Percentiles rank a stretch among this genome's conserved stretches.
Conservation (phyloP, 1,139 yeast genomes). For the Eremothecium gossypii region DNA sequence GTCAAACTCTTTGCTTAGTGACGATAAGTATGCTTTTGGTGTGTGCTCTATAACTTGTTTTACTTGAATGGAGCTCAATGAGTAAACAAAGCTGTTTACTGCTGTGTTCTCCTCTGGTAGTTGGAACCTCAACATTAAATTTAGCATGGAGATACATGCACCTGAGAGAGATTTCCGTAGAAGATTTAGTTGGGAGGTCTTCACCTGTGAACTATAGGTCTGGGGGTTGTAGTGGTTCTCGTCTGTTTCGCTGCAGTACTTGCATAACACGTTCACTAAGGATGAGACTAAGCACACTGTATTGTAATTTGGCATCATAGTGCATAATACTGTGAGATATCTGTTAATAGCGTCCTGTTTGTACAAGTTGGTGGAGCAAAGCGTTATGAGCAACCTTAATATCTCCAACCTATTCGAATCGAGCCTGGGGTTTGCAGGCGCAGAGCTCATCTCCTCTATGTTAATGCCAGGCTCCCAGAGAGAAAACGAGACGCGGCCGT, state of each 20-base stretch:
- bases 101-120: constrained; percentile 40
- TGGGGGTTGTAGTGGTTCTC: constrained; percentile 19
- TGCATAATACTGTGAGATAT: constrained; percentile 50
- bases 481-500: constrained; percentile 9
- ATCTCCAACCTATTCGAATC: constrained; percentile 65
- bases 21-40: constrained; percentile 44
- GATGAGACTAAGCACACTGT: constrained; percentile 56
- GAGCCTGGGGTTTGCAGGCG: constrained; percentile 32
- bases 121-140: constrained; percentile 56
- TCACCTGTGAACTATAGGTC: constrained; percentile 1
- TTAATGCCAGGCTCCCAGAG: constrained; percentile 23
- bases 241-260: constrained; percentile 29
- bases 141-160: constrained; percentile 52
- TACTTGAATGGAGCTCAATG: constrained; percentile 27
- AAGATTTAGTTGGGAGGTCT: constrained; percentile 1
- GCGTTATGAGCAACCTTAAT: constrained; percentile 48
- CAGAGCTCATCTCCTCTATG: constrained; percentile 15
- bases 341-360: constrained; percentile 35
- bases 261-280: constrained; percentile 49
- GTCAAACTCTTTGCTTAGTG: constrained; percentile 46
- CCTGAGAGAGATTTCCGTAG: constrained; percentile 47
- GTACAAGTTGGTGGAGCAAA: constrained; percentile 61
- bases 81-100: constrained; percentile 33
- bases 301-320: constrained; percentile 41
- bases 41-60: constrained; percentile 37